phyloP scores from a whole-genome alignment of 208 protist genomes.

The Trypanosoma lewisi region DNA sequence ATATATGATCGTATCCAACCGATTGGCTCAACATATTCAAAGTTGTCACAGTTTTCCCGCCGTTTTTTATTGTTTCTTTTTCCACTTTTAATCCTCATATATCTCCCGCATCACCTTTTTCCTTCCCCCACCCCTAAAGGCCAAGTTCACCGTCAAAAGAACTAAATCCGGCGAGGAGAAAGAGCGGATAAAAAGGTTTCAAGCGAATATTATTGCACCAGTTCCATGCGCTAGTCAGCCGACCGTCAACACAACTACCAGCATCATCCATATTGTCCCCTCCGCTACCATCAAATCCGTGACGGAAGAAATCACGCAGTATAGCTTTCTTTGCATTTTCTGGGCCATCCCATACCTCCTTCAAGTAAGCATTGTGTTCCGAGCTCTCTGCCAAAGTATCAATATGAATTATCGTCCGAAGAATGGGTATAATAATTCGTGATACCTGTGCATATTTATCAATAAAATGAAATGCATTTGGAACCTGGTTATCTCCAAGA shows the following conservation, averaged over 20 bases:
- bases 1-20: no score
- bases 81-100: no score
- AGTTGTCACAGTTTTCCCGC: no score
- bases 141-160: slow-evolving; percentile 96
- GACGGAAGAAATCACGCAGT: slow-evolving; percentile 94
- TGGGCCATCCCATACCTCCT: slow-evolving; percentile 69
- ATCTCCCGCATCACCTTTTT: no score
- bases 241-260: slow-evolving; percentile 97
- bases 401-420: slow-evolving; percentile 82
- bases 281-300: slow-evolving; percentile 95
- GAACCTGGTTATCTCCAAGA: slow-evolving; percentile 97
- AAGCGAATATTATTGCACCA: slow-evolving; percentile 95
- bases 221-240: slow-evolving; percentile 97
- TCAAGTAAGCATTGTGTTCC: slow-evolving; percentile 74
- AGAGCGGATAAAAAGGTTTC: slow-evolving; percentile 96
- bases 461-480: slow-evolving; percentile 98
- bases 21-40: no score
- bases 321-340: slow-evolving; percentile 79
- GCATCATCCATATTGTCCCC: slow-evolving; percentile 97
- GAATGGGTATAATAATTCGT: slow-evolving; percentile 96
- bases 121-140: no score
- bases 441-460: slow-evolving; percentile 98
- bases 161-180: slow-evolving; percentile 94
- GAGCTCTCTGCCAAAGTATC: slow-evolving; percentile 61
- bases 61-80: no score